Evolutionary conservation across 768 basidiomycete genomes (phyloP), one percentile per base, ranked within the genome.

Genomic region (Termitomyces sp.): DNA sequence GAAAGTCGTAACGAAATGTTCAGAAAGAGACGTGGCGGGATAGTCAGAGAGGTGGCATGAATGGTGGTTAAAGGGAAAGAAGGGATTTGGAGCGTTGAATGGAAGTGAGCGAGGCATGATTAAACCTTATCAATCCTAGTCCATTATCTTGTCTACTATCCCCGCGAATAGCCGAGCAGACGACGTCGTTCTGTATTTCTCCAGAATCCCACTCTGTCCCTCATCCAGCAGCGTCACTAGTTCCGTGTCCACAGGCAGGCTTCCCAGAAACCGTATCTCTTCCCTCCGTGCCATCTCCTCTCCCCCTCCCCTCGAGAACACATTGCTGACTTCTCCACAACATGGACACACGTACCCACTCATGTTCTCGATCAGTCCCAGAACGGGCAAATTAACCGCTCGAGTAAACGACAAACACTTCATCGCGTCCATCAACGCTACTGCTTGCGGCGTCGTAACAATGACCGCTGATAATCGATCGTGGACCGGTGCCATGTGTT

Each of bases 291-390:
- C 94, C 89, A 95, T 87, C 67, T 87, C 89, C 72, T 88, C 85
- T 1, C 95, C 97, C 2, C 97, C 97, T 16, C 94, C 94, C 4
- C 86, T 89, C 8, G 95, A 97, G 72, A 98, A 99, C 56, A 97
- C 84, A 71, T 96, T 93, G 77, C 87, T 93, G 65, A 98, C 78
- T 72, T 98, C 95, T 16, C 93, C 93, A 70, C 97, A 98, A 70
- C 95, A 97, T 48, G 97, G 97, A 69, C 96, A 98, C 20, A 89
- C 91, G 74, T 97, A 98, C 52, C 97, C 97, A 63, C 93, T 91
- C 97, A 98, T 98, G 75, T 98, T 99, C 71, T 98, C 97, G 66
- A 99, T 87, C 52, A 99, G 72, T 9, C 97, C 97, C 57, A 96
- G 76, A 38, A 99, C 87, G 14, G 89, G 94, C 13, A 98, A 77